Percentiles rank a stretch among this genome's conserved stretches.
Conservation (phyloP, 108 stramenopile genomes). For the Nitzschia putrida region DNA sequence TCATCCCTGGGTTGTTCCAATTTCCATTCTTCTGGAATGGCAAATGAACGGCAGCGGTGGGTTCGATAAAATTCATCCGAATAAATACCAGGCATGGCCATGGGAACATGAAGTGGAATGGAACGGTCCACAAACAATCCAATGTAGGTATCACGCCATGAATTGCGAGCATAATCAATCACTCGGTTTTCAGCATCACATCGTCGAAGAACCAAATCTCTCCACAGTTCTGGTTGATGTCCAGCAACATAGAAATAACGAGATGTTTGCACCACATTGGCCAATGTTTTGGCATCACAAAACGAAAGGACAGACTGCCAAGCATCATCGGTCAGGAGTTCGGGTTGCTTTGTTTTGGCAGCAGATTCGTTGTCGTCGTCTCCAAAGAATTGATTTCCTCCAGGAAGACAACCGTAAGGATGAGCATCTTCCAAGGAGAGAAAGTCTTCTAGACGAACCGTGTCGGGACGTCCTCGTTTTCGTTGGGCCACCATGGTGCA, state of each 20-base stretch:
- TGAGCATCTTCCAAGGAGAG: constrained; percentile 42
- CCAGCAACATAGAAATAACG: constrained; percentile 76
- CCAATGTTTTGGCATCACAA: constrained; percentile 54
- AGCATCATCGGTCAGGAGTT: constrained; percentile 53
- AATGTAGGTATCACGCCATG: constrained; percentile 68
- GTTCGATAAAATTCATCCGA: constrained; percentile 79
- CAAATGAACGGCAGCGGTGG: constrained; percentile 80
- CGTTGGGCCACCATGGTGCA: constrained; percentile 18
- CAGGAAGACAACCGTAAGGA: constrained; percentile 77
- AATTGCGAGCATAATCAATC: constrained; percentile 9
- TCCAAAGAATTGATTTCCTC: constrained; percentile 70
- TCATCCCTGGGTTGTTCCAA: constrained; percentile 25
- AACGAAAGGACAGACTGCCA: constrained; percentile 57
- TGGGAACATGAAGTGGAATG: constrained; percentile 50
- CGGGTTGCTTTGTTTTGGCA: constrained; percentile 13
- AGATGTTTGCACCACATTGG: constrained; percentile 43
- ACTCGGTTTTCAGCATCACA: constrained; percentile 29
- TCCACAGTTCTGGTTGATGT: constrained; percentile 85
- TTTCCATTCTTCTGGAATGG: constrained; percentile 58
- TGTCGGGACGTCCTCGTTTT: constrained; percentile 1
- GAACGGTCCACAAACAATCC: constrained; percentile 13
- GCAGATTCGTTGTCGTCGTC: neutral
- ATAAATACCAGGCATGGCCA: constrained; percentile 69
- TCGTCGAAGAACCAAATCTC: constrained; percentile 67
- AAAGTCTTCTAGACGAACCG: constrained; percentile 27